These are phyloP conservation scores for Passalora sequoiae DNA, from an alignment of 2,329 filamentous ascomycete species.

Conservation along the genomic window DNA sequence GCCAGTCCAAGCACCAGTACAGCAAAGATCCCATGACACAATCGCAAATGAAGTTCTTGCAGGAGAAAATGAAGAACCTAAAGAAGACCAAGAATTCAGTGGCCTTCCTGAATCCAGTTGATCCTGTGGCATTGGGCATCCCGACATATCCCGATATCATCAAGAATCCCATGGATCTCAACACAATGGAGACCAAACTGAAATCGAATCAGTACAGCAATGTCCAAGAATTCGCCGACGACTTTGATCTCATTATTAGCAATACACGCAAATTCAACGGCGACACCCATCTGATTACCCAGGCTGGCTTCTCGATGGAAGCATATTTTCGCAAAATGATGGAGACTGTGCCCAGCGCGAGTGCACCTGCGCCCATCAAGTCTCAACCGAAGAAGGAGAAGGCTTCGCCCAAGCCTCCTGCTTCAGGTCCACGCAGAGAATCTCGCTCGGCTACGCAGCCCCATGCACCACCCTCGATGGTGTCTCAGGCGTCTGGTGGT, in stretches of 20 bases:
- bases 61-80: conserved; percentile 63
- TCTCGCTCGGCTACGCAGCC: conserved; percentile 21
- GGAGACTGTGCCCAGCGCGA: conserved; percentile 53
- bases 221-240: conserved; percentile 66
- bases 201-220: conserved; percentile 64
- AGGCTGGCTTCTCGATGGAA: conserved; percentile 58
- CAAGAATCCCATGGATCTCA: conserved; percentile 76
- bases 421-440: conserved; percentile 30
- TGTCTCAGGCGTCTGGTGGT: conserved; percentile 39
- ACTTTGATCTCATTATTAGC: conserved; percentile 70
- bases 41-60: conserved; percentile 57
- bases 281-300: conserved; percentile 65
- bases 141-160: conserved; percentile 70
- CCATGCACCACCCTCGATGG: conserved; percentile 28
- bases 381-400: conserved; percentile 40
- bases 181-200: conserved; percentile 73
- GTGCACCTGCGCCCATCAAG: conserved; percentile 51
- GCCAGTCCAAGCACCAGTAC: conserved; percentile 25
- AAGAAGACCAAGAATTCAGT: conserved; percentile 81
- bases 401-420: conserved; percentile 27
- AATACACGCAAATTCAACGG: conserved; percentile 85
- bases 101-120: conserved; percentile 73
- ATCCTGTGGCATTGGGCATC: conserved; percentile 67
- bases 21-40: conserved; percentile 50
- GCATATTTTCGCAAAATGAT: conserved; percentile 58